Evolutionary conservation across 192 early-diverging fungal genomes (phyloP), one percentile per base, ranked within the genome.

Genomic region (Coemansia sp.): DNA sequence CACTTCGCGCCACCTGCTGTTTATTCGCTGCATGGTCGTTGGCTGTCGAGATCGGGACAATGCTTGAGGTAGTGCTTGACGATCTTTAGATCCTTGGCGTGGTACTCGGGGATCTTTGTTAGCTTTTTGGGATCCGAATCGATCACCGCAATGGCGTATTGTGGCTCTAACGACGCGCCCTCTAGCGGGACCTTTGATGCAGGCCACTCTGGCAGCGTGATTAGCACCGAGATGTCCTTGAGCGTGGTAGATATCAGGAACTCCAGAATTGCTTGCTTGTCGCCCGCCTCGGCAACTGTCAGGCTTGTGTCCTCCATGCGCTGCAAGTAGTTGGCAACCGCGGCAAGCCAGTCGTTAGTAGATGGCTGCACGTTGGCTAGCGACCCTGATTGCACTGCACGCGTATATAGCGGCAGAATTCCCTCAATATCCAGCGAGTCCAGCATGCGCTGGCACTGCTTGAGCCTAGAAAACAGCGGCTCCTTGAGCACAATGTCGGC

Each of bases 221-320:
- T 79, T 38, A 94, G 69, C 20, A 91, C 78, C 15, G 93, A 94
- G 27, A 89, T 86, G 70, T 93, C 93, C 67, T 94, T 94, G 32
- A 94, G 77, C 14, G 92, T 92, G 11, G 81, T 82, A 0, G 93
- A 88, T 4, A 94, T 31, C 41, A 93, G 65, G 68, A 88, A 92
- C 69, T 92, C 88, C 45, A 83, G 68, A 0, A 92, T 74, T 22
- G 63, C 71, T 32, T 91, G 92, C 32, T 77, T 68, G 49, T 73
- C 70, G 25, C 27, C 25, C 14, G 49, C 17, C 15, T 42, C 45
- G 27, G 36, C 35, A 57, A 39, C 29, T 31, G 25, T 10, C 29
- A 15, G 29, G 38, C 20, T 14, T 1, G 15, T 27, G 5, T 22
- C 0, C 12, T 22, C 29, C 5, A 37, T 22, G 14, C 63, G 56